Conservation (phyloP, 129 eudicot species). For the Calendula officinalis region DNA sequence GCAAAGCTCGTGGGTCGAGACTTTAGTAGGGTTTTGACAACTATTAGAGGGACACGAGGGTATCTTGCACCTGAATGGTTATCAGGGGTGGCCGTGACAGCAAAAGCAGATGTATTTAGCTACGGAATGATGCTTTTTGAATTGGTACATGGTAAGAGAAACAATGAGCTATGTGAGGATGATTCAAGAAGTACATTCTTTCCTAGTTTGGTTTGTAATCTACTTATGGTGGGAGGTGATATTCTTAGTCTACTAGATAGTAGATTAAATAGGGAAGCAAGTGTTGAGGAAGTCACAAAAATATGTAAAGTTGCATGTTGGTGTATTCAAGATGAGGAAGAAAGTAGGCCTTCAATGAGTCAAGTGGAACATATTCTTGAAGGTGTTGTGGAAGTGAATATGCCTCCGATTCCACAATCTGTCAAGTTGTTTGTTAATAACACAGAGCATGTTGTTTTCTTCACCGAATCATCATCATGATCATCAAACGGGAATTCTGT, state of each 20-base stretch:
- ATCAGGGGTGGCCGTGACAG: conserved; percentile 61
- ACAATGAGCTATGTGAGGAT: conserved; percentile 20
- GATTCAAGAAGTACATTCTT: conserved; percentile 39
- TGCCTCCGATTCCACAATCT: conserved; percentile 57
- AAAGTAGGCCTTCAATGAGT: conserved; percentile 62
- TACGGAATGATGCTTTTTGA: conserved; percentile 79
- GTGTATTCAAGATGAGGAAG: conserved; percentile 72
- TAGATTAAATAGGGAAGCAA: conserved; percentile 44
- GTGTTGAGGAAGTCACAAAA: conserved; percentile 47
- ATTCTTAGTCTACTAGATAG: conserved; percentile 55
- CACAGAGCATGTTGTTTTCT: conserved; percentile 30
- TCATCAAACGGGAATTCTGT: conserved; percentile 32
- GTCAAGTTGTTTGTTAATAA: conserved; percentile 32
- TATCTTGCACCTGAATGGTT: conserved; percentile 80
- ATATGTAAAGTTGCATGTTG: conserved; percentile 66
- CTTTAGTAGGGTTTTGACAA: conserved; percentile 74
- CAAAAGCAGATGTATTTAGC: conserved; percentile 76
- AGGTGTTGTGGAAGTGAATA: conserved; percentile 53
- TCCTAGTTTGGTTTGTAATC: conserved; percentile 49
- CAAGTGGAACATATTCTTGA: conserved; percentile 68
- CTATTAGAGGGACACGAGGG: conserved; percentile 67
- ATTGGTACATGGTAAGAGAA: conserved; percentile 55
- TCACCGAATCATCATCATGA: conserved; percentile 25
- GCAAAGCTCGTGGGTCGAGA: conserved; percentile 75
- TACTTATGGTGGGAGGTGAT: conserved; percentile 44